phyloP scores from a whole-genome alignment of 164 flowering plant genomes.

The Macadamia integrifolia region DNA sequence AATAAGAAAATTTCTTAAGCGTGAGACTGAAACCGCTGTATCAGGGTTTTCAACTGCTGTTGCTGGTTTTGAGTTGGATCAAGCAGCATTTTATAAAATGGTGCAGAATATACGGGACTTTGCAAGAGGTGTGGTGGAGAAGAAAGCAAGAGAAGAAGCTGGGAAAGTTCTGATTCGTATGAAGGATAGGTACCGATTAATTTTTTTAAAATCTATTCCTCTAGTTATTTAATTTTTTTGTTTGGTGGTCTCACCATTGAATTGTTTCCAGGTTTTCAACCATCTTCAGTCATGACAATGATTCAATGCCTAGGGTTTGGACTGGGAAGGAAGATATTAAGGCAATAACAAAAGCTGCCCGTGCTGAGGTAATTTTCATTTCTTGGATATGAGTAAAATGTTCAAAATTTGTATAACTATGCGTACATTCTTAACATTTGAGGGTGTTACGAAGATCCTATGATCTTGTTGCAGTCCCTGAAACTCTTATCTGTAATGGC shows the following conservation, averaged over 20 bases:
- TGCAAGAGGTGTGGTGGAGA: slow-evolving; percentile 54
- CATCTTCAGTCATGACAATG: slow-evolving; percentile 55
- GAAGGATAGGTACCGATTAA: slow-evolving; percentile 61
- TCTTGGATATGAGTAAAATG: not conserved
- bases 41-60: slow-evolving; percentile 36
- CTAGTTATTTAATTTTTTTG: not conserved
- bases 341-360: slow-evolving; percentile 57
- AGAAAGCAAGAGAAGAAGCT: slow-evolving; percentile 77
- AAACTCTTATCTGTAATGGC: slow-evolving; percentile 58
- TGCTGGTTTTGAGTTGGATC: slow-evolving; percentile 58
- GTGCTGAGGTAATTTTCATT: slow-evolving; percentile 38
- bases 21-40: slow-evolving; percentile 53
- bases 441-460: not conserved
- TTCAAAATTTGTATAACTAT: not conserved
- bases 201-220: not conserved
- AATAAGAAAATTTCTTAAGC: slow-evolving; percentile 54
- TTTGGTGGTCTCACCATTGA: not conserved
- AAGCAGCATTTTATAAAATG: slow-evolving; percentile 35
- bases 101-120: slow-evolving; percentile 32
- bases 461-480: slow-evolving; percentile 40
- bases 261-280: slow-evolving; percentile 46
- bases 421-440: not conserved
- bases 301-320: slow-evolving; percentile 83
- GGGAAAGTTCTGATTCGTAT: slow-evolving; percentile 60
- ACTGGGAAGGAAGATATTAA: slow-evolving; percentile 76